Conservation (phyloP, 768 basidiomycete species). For the Termitomyces sp. region DNA sequence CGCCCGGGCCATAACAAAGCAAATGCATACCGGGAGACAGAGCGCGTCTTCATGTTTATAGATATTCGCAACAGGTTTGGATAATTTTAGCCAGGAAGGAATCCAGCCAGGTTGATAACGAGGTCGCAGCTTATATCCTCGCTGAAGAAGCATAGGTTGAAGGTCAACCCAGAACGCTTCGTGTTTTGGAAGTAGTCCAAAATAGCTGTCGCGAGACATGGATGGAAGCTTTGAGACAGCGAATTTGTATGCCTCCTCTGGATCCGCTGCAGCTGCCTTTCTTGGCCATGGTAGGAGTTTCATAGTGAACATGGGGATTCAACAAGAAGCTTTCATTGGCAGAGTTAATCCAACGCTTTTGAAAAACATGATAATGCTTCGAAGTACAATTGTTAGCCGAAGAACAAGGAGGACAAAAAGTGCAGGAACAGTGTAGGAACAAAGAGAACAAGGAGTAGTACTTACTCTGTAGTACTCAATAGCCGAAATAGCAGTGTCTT, state of each 20-base stretch:
- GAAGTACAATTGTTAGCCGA: too few relatives aligned
- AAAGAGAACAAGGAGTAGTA: too few relatives aligned
- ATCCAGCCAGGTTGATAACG: constrained; percentile 5
- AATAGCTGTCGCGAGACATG: background rate
- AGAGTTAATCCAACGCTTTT: too few relatives aligned
- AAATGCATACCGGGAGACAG: background rate
- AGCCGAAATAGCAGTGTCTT: too few relatives aligned
- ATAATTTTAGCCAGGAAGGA: background rate
- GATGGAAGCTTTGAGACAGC: background rate
- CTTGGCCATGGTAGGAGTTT: background rate
- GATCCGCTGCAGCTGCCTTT: background rate
- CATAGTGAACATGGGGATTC: background rate
- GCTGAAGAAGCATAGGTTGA: background rate
- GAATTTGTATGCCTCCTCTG: background rate
- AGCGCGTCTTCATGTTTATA: background rate
- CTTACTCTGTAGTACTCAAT: too few relatives aligned
- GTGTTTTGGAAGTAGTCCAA: background rate
- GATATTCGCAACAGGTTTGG: background rate
- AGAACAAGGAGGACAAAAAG: too few relatives aligned
- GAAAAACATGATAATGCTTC: too few relatives aligned
- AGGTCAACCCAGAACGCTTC: background rate
- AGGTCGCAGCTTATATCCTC: constrained; percentile 2
- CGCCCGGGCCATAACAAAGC: background rate
- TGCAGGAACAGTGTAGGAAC: too few relatives aligned
- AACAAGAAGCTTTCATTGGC: background rate